phyloP scores from a whole-genome alignment of 441 rosid genomes.

The Populus tomentosa region DNA sequence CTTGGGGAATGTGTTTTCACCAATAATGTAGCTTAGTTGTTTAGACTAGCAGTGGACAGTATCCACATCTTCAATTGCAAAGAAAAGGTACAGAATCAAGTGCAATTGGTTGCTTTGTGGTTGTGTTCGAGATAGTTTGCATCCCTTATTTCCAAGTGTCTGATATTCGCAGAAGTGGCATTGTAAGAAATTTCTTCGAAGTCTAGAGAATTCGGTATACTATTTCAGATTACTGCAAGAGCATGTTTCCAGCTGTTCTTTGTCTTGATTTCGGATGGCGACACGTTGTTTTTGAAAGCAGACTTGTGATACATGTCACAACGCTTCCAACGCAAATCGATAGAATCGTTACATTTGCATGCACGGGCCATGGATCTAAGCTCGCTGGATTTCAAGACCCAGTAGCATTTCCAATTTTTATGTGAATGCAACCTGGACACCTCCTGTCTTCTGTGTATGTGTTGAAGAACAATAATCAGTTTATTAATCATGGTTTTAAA shows the following conservation, averaged over 20 bases:
- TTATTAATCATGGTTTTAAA: too few relatives aligned
- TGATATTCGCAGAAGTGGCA: not conserved
- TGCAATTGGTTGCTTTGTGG: not conserved
- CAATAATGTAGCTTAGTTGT: conserved; percentile 7
- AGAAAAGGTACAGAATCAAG: not conserved
- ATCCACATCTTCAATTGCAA: not conserved
- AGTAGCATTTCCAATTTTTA: too few relatives aligned
- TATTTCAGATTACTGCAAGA: not conserved
- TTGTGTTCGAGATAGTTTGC: not conserved
- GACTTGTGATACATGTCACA: not conserved
- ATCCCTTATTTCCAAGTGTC: not conserved
- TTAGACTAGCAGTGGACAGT: conserved; percentile 11
- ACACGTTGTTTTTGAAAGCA: not conserved
- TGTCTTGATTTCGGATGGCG: not conserved
- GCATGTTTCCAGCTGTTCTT: not conserved
- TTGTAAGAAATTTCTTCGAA: not conserved
- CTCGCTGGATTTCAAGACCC: too few relatives aligned
- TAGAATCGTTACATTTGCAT: too few relatives aligned
- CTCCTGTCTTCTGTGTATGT: too few relatives aligned
- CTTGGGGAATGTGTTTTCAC: not conserved
- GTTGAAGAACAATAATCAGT: too few relatives aligned
- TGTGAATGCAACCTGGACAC: too few relatives aligned
- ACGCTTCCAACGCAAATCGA: not conserved
- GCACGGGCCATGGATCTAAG: too few relatives aligned
- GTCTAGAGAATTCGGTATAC: not conserved